phyloP scores from a whole-genome alignment of 495 filamentous ascomycete genomes.

The Bombardia bombarda region DNA sequence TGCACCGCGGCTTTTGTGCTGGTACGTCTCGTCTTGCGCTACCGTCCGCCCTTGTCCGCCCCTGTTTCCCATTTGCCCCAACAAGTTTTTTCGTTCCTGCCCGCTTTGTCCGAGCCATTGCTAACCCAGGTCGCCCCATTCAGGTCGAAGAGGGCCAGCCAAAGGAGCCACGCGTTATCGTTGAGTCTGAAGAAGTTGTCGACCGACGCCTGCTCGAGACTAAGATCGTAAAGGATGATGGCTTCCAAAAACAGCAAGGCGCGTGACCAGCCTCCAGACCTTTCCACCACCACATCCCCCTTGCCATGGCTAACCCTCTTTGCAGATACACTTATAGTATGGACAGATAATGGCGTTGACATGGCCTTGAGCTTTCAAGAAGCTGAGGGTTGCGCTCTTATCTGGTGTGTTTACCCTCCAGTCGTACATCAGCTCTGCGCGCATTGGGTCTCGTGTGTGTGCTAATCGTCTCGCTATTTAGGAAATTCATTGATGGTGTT shows the following conservation, averaged over 20 bases:
- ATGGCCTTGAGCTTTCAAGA: slow-evolving; percentile 99
- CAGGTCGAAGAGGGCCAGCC: slow-evolving; percentile 37
- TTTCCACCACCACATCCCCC: neutral
- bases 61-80: neutral
- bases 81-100: too few species aligned
- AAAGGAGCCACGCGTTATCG: slow-evolving; percentile 77
- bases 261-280: slow-evolving; percentile 17
- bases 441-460: too few species aligned
- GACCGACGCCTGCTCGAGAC: slow-evolving; percentile 79
- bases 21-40: slow-evolving; percentile 48
- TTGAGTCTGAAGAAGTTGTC: slow-evolving; percentile 88
- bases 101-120: slow-evolving; percentile 1
- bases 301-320: slow-evolving; percentile 21
- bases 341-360: slow-evolving; percentile 89
- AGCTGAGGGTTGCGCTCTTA: slow-evolving; percentile 83
- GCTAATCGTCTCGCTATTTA: slow-evolving; percentile 28
- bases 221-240: slow-evolving; percentile 87
- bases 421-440: too few species aligned
- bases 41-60: neutral
- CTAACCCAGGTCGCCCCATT: slow-evolving; percentile 7
- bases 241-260: slow-evolving; percentile 98
- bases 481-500: slow-evolving; percentile 84
- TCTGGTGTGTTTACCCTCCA: slow-evolving; percentile 55
- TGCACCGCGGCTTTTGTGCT: slow-evolving; percentile 71
- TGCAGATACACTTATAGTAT: slow-evolving; percentile 92